These are phyloP conservation scores for Neocucurbitaria cava DNA, from an alignment of 2,329 filamentous ascomycete genomes.

Conservation along the genomic window DNA sequence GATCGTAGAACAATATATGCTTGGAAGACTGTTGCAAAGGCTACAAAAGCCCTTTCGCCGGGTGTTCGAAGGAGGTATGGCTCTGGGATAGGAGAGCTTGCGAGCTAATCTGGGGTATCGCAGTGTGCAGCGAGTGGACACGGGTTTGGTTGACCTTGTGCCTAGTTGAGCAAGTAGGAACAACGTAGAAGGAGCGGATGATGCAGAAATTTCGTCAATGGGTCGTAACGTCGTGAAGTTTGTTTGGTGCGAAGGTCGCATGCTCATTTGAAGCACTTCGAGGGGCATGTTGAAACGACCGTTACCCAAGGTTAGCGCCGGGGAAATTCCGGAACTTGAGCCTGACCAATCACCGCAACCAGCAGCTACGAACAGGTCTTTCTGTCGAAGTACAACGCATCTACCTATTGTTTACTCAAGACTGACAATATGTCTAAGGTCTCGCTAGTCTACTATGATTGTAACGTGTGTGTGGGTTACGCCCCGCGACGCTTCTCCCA, in stretches of 20 bases:
- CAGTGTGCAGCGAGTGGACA: constrained; percentile 9
- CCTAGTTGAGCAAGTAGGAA: constrained; percentile 4
- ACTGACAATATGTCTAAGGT: no score
- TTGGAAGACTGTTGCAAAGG: neutral
- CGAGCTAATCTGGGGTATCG: constrained; percentile 14
- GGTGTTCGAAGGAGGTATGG: constrained; percentile 19
- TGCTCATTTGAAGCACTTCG: constrained; percentile 13
- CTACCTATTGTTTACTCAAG: no score
- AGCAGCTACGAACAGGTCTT: no score
- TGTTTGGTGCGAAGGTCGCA: constrained; percentile 13
- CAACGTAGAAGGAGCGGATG: constrained; percentile 21
- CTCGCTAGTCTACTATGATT: no score
- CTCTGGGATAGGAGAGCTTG: constrained; percentile 14
- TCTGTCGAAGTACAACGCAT: no score
- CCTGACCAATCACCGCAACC: no score
- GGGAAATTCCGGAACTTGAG: constrained; percentile 6
- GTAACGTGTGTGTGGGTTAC: no score
- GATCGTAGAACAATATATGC: neutral
- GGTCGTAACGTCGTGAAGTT: constrained; percentile 42
- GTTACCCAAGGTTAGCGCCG: constrained; percentile 18
- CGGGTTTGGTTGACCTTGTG: neutral
- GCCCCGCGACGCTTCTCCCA: no score
- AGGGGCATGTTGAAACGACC: constrained; percentile 23
- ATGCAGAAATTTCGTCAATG: constrained; percentile 34
- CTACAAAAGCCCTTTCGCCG: neutral